These are phyloP conservation scores for Kuraishia cidri DNA, from an alignment of 805 yeast species.

Conservation along the genomic window DNA sequence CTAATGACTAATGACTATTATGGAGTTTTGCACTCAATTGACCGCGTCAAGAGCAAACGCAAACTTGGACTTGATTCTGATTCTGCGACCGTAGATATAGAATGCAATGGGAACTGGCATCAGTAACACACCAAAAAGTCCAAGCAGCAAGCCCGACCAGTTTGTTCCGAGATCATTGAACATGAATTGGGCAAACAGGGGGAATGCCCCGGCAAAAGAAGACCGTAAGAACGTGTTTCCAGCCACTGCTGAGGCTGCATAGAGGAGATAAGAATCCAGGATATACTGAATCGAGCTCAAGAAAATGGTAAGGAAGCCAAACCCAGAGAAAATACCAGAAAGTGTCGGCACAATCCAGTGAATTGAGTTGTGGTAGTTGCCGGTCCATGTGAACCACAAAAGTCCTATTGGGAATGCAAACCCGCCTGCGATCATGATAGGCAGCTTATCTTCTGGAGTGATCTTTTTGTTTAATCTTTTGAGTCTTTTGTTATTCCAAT, in stretches of 20 bases:
- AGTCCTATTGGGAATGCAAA: slow-evolving; percentile 69
- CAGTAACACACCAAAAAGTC: slow-evolving; percentile 49
- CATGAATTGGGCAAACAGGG: slow-evolving; percentile 66
- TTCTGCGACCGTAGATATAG: slow-evolving; percentile 42
- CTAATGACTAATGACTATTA: no score
- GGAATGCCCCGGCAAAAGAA: slow-evolving; percentile 60
- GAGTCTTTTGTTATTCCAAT: slow-evolving; percentile 36
- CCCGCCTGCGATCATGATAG: slow-evolving; percentile 71
- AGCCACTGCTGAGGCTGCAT: slow-evolving; percentile 76
- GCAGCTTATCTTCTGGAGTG: slow-evolving; percentile 74
- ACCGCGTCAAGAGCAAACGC: slow-evolving; percentile 38
- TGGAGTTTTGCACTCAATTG: no score
- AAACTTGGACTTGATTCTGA: slow-evolving; percentile 51
- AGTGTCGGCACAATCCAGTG: slow-evolving; percentile 81
- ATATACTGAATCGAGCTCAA: slow-evolving; percentile 63
- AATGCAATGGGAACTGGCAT: slow-evolving; percentile 66
- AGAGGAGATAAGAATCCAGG: slow-evolving; percentile 58
- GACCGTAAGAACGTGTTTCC: slow-evolving; percentile 68
- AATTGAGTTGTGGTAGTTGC: slow-evolving; percentile 56
- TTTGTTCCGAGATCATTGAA: slow-evolving; percentile 58
- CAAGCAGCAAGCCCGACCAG: slow-evolving; percentile 74
- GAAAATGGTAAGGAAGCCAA: slow-evolving; percentile 62
- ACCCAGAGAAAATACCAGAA: slow-evolving; percentile 57
- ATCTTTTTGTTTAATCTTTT: slow-evolving; percentile 43
- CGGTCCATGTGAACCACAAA: slow-evolving; percentile 86